These are phyloP conservation scores for Malassezia slooffiae DNA, from an alignment of 1,284 basidiomycete genomes.

Conservation along the genomic window DNA sequence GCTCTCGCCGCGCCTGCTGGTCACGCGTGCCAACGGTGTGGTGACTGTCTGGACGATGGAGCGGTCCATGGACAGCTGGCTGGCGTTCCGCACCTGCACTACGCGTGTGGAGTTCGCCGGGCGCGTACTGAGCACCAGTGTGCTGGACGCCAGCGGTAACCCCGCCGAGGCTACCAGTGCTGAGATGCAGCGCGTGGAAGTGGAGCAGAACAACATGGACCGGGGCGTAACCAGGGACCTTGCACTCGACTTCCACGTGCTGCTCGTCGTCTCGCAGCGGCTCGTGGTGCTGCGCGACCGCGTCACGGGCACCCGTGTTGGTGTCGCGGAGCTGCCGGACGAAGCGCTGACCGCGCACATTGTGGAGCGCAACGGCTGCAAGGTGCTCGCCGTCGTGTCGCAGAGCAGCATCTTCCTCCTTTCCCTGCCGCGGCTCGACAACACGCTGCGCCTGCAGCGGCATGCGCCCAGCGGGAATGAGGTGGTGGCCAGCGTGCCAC, in stretches of 20 bases:
- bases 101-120: neutral
- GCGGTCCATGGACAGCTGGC: conserved; percentile 27
- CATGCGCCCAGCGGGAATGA: conserved; percentile 28
- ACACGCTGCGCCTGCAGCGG: conserved; percentile 27
- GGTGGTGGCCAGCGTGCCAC: conserved; percentile 1
- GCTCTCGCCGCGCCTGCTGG: conserved; percentile 32
- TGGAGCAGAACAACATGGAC: conserved; percentile 7
- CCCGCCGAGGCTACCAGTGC: neutral
- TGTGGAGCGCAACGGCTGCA: conserved; percentile 21
- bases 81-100: conserved; percentile 13
- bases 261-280: conserved; percentile 8
- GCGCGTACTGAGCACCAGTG: conserved; percentile 7
- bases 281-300: conserved; percentile 15
- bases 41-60: conserved; percentile 36
- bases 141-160: conserved; percentile 26
- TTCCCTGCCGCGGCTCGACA: conserved; percentile 29
- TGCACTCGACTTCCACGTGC: conserved; percentile 8
- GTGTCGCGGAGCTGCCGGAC: conserved; percentile 26
- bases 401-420: conserved; percentile 25
- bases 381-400: conserved; percentile 24
- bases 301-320: conserved; percentile 25
- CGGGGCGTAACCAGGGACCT: too few relatives aligned
- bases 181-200: conserved; percentile 4
- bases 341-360: conserved; percentile 22
- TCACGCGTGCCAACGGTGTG: conserved; percentile 24